Base-by-base conservation (phyloP, 345 rosid genomes). In the Crucihimalaya himalaica region DNA sequence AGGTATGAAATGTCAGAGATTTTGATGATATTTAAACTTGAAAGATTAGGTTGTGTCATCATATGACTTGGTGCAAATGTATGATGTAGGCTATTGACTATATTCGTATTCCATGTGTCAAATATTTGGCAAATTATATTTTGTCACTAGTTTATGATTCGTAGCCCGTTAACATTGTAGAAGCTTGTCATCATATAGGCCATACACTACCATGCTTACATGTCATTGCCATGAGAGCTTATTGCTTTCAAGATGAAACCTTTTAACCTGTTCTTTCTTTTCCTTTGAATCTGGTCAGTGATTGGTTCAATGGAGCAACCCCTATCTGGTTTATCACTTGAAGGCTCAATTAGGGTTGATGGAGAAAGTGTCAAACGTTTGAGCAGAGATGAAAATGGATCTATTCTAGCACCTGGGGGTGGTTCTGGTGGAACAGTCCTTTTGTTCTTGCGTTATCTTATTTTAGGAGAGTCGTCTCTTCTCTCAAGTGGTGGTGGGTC, bases 301-400 rank as follows among this genome's bases (percentile, higher is more conserved):
- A 89, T 96, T 90, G 99, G 99, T 73, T 92, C 99, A 27, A 21
- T 79, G 82, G 96, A 88, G 86, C 99, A 92, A 79, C 98, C 99
- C 25, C 77, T 96, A 71, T 83, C 98, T 80, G 87, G 84, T 74
- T 85, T 96, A 83, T 84, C 86, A 53, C 56, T 92, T 79, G 81
- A 84, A 72, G 99, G 99, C 66, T 81, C 85, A 29, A 84, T 96
- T 55, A 87, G 66, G 74, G 85, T 93, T 66, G 99, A 96, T 81
- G 99, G 99, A 79, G 95, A 87, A 72, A 89, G 87, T 79, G 82
- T 82, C 68, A 71, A 73, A 70, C 73, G 62, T 73, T 69, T 71
- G 45, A 73, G n/a, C 28, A 63, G 74, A 59, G 58, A 66, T 76
- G 81, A 68, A 40, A 78, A 83, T 66, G 68, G 58, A 56, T 78